Percentiles rank a stretch among this genome's conserved stretches.
These are phyloP conservation scores for Solanum virginianum DNA, from an alignment of 257 asterid genomes.

Conservation along the genomic window DNA sequence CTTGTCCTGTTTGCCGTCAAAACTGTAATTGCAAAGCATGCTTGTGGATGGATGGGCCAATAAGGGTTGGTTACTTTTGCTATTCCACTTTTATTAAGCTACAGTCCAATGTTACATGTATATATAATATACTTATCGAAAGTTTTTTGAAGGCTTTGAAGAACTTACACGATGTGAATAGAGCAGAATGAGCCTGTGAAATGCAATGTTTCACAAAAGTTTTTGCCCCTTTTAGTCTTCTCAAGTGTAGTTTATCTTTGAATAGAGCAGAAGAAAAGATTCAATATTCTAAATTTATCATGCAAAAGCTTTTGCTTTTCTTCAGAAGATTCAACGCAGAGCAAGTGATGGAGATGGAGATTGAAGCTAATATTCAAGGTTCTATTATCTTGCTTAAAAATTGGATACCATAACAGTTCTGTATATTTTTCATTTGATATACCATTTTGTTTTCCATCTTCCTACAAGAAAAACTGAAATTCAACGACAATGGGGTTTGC, in stretches of 20 bases:
- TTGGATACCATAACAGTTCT: neutral
- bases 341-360: constrained; percentile 52
- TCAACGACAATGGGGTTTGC: constrained; percentile 3
- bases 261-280: constrained; percentile 22
- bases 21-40: constrained; percentile 92
- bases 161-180: constrained; percentile 15
- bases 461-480: neutral
- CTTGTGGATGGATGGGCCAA: constrained; percentile 52
- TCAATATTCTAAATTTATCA: constrained; percentile 39
- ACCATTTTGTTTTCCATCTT: neutral
- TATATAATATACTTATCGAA: neutral
- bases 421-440: neutral
- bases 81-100: neutral
- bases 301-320: constrained; percentile 57
- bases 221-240: neutral
- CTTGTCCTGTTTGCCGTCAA: constrained; percentile 66
- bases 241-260: neutral
- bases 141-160: neutral
- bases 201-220: neutral
- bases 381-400: neutral
- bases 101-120: neutral
- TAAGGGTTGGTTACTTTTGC: constrained; percentile 28
- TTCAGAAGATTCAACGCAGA: constrained; percentile 39
- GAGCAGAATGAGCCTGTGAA: neutral
- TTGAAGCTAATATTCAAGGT: constrained; percentile 70